These are phyloP conservation scores for Vicia faba DNA, from an alignment of 306 rosid genomes.

Conservation along the genomic window DNA sequence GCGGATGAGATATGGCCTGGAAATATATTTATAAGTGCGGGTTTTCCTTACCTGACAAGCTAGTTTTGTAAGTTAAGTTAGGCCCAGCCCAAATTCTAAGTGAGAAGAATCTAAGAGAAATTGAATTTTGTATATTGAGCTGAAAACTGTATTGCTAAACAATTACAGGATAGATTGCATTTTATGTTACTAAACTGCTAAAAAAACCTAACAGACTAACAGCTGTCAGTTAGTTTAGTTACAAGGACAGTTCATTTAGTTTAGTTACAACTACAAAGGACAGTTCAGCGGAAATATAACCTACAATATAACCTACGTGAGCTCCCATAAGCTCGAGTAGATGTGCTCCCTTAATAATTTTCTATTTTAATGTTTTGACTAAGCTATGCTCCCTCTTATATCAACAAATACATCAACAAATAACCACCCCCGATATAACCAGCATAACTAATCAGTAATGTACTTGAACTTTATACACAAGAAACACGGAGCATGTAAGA, in stretches of 20 bases:
- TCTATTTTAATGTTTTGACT: not conserved
- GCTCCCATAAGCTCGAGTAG: not conserved
- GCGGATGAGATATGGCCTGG: too few relatives aligned
- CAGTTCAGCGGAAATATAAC: slow-evolving; percentile 2
- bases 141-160: not conserved
- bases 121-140: not conserved
- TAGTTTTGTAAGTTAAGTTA: too few relatives aligned
- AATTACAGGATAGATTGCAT: not conserved
- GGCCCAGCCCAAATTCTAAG: too few relatives aligned
- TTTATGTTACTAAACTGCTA: not conserved
- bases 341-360: not conserved
- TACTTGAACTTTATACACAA: not conserved
- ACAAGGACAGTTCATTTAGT: not conserved
- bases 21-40: too few relatives aligned
- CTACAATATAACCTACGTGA: slow-evolving; percentile 1
- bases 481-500: not conserved
- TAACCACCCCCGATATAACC: slow-evolving; percentile 2
- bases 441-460: not conserved
- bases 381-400: not conserved
- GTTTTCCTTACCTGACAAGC: too few relatives aligned
- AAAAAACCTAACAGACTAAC: not conserved
- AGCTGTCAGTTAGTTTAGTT: not conserved
- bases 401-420: slow-evolving; percentile 4
- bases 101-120: not conserved
- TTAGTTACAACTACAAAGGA: not conserved